Base-by-base conservation (phyloP, 2,329 filamentous ascomycete genomes). In the Apiospora hydei region DNA sequence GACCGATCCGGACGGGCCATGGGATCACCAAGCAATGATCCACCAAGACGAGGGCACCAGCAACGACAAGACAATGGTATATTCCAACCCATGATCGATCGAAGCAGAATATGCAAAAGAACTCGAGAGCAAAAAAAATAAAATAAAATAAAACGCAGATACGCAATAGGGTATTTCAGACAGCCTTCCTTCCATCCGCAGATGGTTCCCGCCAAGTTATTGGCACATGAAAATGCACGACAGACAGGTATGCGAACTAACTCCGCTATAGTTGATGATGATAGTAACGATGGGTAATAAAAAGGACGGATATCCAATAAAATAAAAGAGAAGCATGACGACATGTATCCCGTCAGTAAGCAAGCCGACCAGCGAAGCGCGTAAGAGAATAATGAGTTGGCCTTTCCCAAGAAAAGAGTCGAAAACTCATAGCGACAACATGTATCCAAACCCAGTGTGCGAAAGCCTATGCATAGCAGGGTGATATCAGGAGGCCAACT, bases 331-430 rank as follows among this genome's bases (percentile, higher is more conserved):
- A 61, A 38, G 16, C 53, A 61, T 38, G 30, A 41, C 13, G 8
- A 64, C 57, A 41, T 64, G 34, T n/a, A 64, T 64, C 57, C 34
- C 57, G 21, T 41, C 11, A 61, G 53, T 18, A 30, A 34, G 14
- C 51, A 38, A 41, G 57, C 57, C 53, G 53, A 34, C 53, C 57
- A 64, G 57, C 57, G 57, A 41, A 64, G 18, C 13, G 57, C 34
- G 57, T n/a, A 41, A 21, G 21, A 38, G 10, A 38, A 61, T 61
- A 8, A 38, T n/a, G 30, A 38, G 7, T n/a, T 13, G 14, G 2
- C 16, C 30, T 6, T 11, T 38, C 53, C 30, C 30, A 38, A 8
- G 3, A 30, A 14, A 30, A 14, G 46, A 38, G 18, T 38, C 30
- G 30, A 64, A 64, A n/a, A 18, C 34, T 34, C 16, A 38, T 38